These are phyloP conservation scores for Strobilomyces confusus DNA, from an alignment of 768 basidiomycete genomes.

Conservation along the genomic window DNA sequence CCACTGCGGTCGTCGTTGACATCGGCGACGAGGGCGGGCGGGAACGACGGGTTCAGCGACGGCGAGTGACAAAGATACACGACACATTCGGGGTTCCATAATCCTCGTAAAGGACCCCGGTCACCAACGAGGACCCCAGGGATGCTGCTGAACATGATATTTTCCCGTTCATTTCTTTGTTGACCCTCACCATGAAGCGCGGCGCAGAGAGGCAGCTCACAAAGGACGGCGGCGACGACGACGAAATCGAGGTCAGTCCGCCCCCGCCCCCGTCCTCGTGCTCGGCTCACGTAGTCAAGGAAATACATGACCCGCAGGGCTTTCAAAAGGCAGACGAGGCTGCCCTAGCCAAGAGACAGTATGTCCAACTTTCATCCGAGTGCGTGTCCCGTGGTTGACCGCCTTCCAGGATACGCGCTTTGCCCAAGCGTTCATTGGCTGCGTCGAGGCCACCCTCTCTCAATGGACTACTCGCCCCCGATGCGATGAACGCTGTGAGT, in stretches of 20 bases:
- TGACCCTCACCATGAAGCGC: constrained; percentile 55
- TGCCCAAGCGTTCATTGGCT: constrained; percentile 50
- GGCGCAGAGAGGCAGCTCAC: constrained; percentile 68
- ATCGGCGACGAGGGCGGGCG: constrained; percentile 31
- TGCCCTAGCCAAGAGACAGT: constrained; percentile 55
- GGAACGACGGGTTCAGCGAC: constrained; percentile 3
- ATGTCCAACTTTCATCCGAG: constrained; percentile 22
- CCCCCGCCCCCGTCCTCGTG: not conserved
- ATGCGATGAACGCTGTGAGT: constrained; percentile 24
- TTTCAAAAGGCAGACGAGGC: constrained; percentile 61
- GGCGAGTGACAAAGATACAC: not conserved
- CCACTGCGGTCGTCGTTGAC: constrained; percentile 54
- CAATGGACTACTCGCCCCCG: constrained; percentile 18
- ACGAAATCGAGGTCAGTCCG: constrained; percentile 32
- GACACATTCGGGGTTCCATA: not conserved
- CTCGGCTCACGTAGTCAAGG: constrained; percentile 31
- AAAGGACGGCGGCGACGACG: constrained; percentile 47
- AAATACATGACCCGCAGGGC: constrained; percentile 37
- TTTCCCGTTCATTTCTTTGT: constrained; percentile 11
- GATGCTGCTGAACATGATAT: constrained; percentile 19
- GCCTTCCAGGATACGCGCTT: constrained; percentile 52
- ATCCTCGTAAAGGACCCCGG: constrained; percentile 11
- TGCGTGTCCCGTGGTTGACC: constrained; percentile 7
- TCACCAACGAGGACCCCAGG: constrained; percentile 12
- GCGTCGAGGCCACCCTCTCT: constrained; percentile 21